A percentile compares a stretch with the other conserved stretches of the same genome.
These are phyloP conservation scores for Carex sylvatica DNA, from an alignment of 202 grass and related monocot genomes.

Conservation along the genomic window DNA sequence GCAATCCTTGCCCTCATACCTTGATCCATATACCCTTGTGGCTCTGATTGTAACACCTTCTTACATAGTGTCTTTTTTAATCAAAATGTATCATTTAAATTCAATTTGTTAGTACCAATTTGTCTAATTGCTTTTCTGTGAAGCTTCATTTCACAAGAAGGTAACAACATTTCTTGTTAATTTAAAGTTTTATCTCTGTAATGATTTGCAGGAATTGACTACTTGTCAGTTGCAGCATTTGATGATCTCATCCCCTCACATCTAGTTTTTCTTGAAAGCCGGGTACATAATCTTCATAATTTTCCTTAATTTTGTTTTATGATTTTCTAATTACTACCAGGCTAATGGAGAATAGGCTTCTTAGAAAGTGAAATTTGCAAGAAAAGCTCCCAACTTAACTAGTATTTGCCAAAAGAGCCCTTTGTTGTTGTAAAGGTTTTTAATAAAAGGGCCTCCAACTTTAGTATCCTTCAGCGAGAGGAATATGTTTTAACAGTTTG, in stretches of 20 bases:
- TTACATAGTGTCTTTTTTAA: neutral
- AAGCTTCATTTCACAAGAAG: conserved; percentile 14
- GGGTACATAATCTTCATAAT: conserved; percentile 31
- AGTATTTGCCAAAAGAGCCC: neutral
- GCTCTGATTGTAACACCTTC: neutral
- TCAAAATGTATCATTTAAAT: neutral
- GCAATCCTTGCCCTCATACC: neutral
- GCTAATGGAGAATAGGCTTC: neutral
- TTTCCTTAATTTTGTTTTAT: neutral
- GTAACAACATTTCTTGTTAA: conserved; percentile 19
- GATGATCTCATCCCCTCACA: conserved; percentile 72
- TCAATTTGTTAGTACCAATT: neutral
- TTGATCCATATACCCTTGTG: neutral
- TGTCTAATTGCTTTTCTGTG: conserved; percentile 27
- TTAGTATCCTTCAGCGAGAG: neutral
- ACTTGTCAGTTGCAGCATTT: conserved; percentile 74
- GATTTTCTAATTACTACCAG: neutral
- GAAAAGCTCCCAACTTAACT: neutral
- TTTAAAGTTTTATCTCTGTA: neutral
- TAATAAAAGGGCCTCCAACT: neutral
- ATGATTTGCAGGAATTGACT: conserved; percentile 53
- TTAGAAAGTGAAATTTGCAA: neutral
- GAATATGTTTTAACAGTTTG: neutral
- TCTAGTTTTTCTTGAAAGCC: conserved; percentile 66
- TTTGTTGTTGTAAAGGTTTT: neutral